A percentile compares a stretch with the other conserved stretches of the same genome.
Conservation (phyloP, 1,139 yeast genomes). For the Blastobotrys petasosporus region DNA sequence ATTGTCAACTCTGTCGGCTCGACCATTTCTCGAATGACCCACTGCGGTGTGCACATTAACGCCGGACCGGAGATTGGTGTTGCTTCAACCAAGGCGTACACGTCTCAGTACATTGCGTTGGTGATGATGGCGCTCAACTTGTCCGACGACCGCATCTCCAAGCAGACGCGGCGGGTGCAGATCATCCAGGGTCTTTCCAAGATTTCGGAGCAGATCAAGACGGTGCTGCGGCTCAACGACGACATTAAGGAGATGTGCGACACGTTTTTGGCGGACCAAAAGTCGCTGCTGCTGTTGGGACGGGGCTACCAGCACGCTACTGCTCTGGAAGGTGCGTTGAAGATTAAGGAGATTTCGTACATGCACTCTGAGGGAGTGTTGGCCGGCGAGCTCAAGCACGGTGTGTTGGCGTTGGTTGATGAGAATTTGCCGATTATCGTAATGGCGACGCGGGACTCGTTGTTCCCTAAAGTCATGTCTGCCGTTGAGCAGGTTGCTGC, state of each 20-base stretch:
- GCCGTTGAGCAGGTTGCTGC: constrained; percentile 97
- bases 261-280: constrained; percentile 65
- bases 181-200: constrained; percentile 80
- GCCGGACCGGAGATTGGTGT: constrained; percentile 99
- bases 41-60: constrained; percentile 98
- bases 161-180: constrained; percentile 66
- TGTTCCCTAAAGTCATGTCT: constrained; percentile 93
- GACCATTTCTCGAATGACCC: constrained; percentile 88
- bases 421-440: constrained; percentile 90
- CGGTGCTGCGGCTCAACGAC: constrained; percentile 67
- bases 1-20: constrained; percentile 95
- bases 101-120: constrained; percentile 95
- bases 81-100: constrained; percentile 98
- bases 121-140: constrained; percentile 94
- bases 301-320: constrained; percentile 98
- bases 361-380: constrained; percentile 99
- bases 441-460: constrained; percentile 94
- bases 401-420: constrained; percentile 95
- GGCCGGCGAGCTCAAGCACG: constrained; percentile 98
- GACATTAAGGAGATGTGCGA: constrained; percentile 73
- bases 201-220: constrained; percentile 80
- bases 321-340: constrained; percentile 96
- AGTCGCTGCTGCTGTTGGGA: constrained; percentile 84
- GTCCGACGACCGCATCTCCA: constrained; percentile 84
- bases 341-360: constrained; percentile 96